Conservation (phyloP, 23 red algal genomes). For the Agarophyton chilense region DNA sequence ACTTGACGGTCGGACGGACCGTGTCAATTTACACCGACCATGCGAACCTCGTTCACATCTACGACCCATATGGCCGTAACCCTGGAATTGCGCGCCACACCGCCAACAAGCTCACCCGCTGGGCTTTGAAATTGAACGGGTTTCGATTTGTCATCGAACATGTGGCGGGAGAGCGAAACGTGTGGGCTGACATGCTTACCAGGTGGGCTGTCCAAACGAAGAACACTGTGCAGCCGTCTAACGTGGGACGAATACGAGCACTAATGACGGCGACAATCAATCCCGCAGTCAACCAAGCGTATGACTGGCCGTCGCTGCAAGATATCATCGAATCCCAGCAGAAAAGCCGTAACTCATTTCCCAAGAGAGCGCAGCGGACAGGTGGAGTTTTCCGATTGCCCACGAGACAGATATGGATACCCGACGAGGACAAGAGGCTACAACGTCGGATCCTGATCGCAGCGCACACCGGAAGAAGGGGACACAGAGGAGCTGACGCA, state of each 20-base stretch:
- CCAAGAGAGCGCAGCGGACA: background rate
- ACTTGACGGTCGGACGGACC: too few species aligned
- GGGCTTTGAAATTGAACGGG: too few species aligned
- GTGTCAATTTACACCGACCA: too few species aligned
- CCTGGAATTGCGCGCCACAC: too few species aligned
- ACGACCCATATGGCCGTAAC: too few species aligned
- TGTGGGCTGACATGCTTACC: slow-evolving; percentile 14
- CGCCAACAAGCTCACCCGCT: too few species aligned
- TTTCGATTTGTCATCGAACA: too few species aligned
- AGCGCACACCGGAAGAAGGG: slow-evolving; percentile 20
- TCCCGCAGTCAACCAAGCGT: background rate
- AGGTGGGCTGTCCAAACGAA: slow-evolving; percentile 14
- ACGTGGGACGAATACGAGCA: background rate
- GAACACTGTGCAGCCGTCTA: background rate
- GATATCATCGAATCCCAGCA: background rate
- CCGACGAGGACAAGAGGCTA: background rate
- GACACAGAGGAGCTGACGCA: slow-evolving; percentile 4
- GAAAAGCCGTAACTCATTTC: background rate
- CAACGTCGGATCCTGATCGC: slow-evolving; percentile 26
- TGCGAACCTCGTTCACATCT: too few species aligned
- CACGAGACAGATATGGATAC: slow-evolving; percentile 37
- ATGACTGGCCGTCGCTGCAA: slow-evolving; percentile 19
- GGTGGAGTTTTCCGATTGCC: background rate
- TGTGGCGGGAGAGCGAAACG: too few species aligned
- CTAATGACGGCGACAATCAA: background rate